Evolutionary conservation across 2,329 filamentous ascomycete species (phyloP).

Genomic region (Claviceps monticola): DNA sequence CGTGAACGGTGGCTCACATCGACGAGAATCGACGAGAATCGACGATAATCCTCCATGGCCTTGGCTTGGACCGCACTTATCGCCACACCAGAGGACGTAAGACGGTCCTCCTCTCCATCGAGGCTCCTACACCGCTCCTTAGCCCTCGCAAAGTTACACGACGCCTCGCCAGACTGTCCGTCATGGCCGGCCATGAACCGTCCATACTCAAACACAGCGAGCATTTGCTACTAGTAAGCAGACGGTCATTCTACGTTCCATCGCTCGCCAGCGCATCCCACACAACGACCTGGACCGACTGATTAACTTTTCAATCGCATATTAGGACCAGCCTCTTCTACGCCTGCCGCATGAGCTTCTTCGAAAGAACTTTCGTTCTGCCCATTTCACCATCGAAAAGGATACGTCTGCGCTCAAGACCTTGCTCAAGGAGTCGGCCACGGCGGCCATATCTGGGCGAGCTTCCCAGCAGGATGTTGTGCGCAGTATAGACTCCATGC

Average conservation of each 20-base stretch:
- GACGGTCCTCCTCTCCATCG: no score
- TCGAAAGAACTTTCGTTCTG: conserved; percentile 84
- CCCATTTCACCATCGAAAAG: conserved; percentile 63
- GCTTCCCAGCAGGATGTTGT: conserved; percentile 58
- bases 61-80: no score
- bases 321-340: conserved; percentile 82
- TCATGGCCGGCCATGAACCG: conserved; percentile 47
- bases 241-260: not conserved
- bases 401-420: conserved; percentile 50
- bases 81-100: no score
- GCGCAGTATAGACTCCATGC: conserved; percentile 69
- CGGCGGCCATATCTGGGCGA: conserved; percentile 50
- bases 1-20: no score
- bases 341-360: conserved; percentile 86
- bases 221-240: conserved; percentile 57
- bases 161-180: conserved; percentile 7
- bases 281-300: not conserved
- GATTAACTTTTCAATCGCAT: no score
- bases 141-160: not conserved
- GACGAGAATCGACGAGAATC: no score
- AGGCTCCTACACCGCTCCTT: no score
- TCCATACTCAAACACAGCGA: conserved; percentile 60
- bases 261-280: not conserved
- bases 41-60: no score
- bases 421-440: conserved; percentile 48